A percentile compares a stretch with the other conserved stretches of the same genome.
Conservation (phyloP, 1,284 basidiomycete species). For the Malassezia restricta region DNA sequence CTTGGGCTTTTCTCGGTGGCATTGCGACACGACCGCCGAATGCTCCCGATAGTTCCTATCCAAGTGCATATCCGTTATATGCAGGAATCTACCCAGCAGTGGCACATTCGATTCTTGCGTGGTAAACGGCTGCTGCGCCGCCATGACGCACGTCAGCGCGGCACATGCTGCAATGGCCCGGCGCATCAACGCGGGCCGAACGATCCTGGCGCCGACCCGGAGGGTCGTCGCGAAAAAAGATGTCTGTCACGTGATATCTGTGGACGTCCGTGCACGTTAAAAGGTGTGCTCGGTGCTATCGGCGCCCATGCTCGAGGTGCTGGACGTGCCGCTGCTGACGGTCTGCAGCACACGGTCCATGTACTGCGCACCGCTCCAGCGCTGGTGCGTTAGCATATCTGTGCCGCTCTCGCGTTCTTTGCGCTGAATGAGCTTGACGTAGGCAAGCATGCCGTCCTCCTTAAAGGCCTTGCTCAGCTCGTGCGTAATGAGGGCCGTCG, state of each 20-base stretch:
- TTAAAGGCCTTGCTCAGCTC: slow-evolving; percentile 53
- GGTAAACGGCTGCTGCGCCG: slow-evolving; percentile 4
- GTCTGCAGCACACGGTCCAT: slow-evolving; percentile 42
- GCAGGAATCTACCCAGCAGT: slow-evolving; percentile 61
- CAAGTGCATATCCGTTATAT: slow-evolving; percentile 70
- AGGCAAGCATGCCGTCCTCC: slow-evolving; percentile 48
- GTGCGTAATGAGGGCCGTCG: slow-evolving; percentile 30
- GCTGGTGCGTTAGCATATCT: slow-evolving; percentile 44
- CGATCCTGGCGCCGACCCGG: background rate
- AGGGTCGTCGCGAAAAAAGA: too few relatives aligned
- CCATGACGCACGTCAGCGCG: background rate
- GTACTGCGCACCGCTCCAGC: slow-evolving; percentile 41
- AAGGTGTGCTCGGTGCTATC: slow-evolving; percentile 15
- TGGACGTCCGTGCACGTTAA: background rate
- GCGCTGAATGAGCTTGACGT: slow-evolving; percentile 41
- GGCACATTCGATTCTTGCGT: background rate
- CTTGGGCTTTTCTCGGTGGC: slow-evolving; percentile 29
- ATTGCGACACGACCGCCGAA: slow-evolving; percentile 34
- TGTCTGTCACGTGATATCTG: too few relatives aligned
- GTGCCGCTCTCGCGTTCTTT: slow-evolving; percentile 43
- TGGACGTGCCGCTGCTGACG: slow-evolving; percentile 32
- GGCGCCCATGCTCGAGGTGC: slow-evolving; percentile 36
- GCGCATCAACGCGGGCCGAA: background rate
- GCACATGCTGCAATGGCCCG: background rate
- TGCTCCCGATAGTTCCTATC: slow-evolving; percentile 57